Base-by-base conservation (phyloP, 2,329 filamentous ascomycete genomes). In the Talaromyces sp. region DNA sequence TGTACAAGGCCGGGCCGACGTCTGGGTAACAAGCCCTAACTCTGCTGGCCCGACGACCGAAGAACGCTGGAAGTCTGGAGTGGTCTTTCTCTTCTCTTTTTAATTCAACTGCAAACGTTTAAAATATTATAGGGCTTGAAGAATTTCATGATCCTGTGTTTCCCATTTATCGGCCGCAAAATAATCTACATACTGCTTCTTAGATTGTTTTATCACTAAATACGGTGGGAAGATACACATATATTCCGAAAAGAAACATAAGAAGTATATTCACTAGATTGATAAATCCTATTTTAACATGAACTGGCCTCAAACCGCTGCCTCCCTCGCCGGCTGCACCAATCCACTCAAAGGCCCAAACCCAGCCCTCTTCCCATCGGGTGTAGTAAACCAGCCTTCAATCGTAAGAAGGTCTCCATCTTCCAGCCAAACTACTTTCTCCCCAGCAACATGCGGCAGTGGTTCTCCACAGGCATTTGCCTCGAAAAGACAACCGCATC, bases 401-500 rank as follows among this genome's bases (percentile, higher is more conserved):
- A 63, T 63, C 2, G 51, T 58, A 7, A 63, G 36, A 4, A 19
- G 7, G 22, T 63, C 61, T 15, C 61, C 53, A 15, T 63, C 61
- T 36, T 63, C 40, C 10, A 63, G 36, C 61, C 61, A 63, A 5
- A 3, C 8, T 13, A 63, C 51, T 10, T 29, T 58, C 61, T 63
- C 17, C 11, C 34, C 43, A 10, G 51, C 61, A 8, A 63, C 61
- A 34, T 5, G 25, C 34, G 61, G 19, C 34, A 19, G 8, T 10
- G 5, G 15, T 25, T 43, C 7, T 34, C 36, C 29, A 17, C n/a
- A 56, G 19, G 51, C 51, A 22, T 22, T 29, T 5, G 38, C 38
- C 51, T 63, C 61, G 17, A 63, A 63, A 13, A 63, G 61, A 38
- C 61, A 63, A 1, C 61, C 61, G 34, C 61, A 63, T 22, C 61